A percentile compares a stretch with the other conserved stretches of the same genome.
Conservation (phyloP, 768 basidiomycete species). For the Kockovaella imperatae region DNA sequence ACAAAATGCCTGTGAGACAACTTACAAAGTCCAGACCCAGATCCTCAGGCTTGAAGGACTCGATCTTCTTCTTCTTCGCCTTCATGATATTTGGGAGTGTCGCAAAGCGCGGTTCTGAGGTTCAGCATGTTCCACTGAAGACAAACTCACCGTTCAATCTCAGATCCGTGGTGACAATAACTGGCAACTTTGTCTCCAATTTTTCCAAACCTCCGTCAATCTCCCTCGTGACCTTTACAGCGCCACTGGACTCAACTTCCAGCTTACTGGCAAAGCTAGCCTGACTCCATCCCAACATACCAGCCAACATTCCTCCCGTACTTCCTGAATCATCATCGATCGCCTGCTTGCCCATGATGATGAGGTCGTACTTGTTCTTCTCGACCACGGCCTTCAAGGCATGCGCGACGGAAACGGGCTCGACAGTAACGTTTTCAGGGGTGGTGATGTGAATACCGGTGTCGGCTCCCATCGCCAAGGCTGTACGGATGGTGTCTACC, state of each 20-base stretch:
- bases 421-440: constrained; percentile 62
- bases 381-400: constrained; percentile 69
- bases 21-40: constrained; percentile 67
- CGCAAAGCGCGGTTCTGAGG: constrained; percentile 84
- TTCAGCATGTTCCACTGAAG: background rate
- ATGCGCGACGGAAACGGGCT: constrained; percentile 86
- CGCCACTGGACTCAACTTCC: constrained; percentile 61
- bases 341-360: constrained; percentile 95
- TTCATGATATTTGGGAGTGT: constrained; percentile 55
- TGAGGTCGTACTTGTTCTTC: constrained; percentile 60
- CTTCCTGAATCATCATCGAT: constrained; percentile 95
- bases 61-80: constrained; percentile 96
- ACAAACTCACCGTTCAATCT: constrained; percentile 62
- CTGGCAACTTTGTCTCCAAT: constrained; percentile 66
- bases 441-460: constrained; percentile 81
- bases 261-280: constrained; percentile 86
- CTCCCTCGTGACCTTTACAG: constrained; percentile 71
- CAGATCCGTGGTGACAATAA: constrained; percentile 86
- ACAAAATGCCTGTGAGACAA: background rate
- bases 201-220: constrained; percentile 91
- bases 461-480: constrained; percentile 97
- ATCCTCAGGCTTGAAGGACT: constrained; percentile 70
- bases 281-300: constrained; percentile 82
- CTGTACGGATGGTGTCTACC: constrained; percentile 82
- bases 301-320: constrained; percentile 96